Percentiles rank a stretch among this genome's conserved stretches.
These are phyloP conservation scores for Colletotrichum sp. DNA, from an alignment of 2,329 filamentous ascomycete species.

Conservation along the genomic window DNA sequence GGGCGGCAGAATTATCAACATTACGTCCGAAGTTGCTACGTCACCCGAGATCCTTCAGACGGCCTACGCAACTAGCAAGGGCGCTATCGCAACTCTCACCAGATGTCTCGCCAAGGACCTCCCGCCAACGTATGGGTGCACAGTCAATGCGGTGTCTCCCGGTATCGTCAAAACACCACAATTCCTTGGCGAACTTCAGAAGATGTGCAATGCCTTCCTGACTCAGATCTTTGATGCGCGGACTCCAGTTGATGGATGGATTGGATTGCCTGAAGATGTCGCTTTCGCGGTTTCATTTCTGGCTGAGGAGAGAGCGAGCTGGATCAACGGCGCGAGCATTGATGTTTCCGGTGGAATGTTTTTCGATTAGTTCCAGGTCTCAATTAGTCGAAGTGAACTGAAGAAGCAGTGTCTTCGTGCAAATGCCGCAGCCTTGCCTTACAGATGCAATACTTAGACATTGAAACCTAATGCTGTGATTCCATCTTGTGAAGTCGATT, in stretches of 20 bases:
- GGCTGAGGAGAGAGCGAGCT: conserved; percentile 46
- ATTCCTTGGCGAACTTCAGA: conserved; percentile 36
- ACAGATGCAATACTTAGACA: rapidly evolving
- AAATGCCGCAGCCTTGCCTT: too few relatives aligned
- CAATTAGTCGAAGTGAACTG: not conserved
- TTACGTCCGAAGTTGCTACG: conserved; percentile 39
- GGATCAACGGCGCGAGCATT: conserved; percentile 48
- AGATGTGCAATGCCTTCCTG: conserved; percentile 37
- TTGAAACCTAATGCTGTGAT: not conserved
- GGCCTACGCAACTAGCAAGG: conserved; percentile 55
- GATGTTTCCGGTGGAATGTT: conserved; percentile 30
- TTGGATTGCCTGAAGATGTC: conserved; percentile 50
- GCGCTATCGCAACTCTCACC: conserved; percentile 54
- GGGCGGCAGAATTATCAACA: conserved; percentile 46
- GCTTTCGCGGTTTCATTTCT: conserved; percentile 51
- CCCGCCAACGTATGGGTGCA: conserved; percentile 47
- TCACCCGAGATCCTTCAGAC: conserved; percentile 41
- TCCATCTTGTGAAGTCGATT: not conserved
- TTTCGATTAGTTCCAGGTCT: not conserved
- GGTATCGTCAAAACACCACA: conserved; percentile 47
- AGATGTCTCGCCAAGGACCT: conserved; percentile 48
- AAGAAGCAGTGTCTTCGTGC: not conserved
- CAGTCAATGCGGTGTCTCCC: conserved; percentile 48
- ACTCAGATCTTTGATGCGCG: conserved; percentile 42
- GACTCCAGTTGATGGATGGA: conserved; percentile 44